Base-by-base conservation (phyloP, 2,329 filamentous ascomycete genomes). In the Nigrograna mackinnonii region DNA sequence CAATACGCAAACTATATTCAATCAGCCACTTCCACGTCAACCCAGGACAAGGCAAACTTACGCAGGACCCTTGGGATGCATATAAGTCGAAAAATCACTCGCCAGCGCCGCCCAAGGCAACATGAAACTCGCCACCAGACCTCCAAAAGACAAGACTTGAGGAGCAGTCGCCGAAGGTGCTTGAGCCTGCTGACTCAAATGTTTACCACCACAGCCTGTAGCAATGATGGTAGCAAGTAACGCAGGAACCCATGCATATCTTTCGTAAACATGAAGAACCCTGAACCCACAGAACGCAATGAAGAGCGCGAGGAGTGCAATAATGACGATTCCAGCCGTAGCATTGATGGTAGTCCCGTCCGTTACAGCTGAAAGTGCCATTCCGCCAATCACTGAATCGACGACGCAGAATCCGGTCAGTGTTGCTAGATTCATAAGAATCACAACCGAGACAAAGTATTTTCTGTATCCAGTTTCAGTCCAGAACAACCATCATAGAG, bases 321-420 rank as follows among this genome's bases (percentile, higher is more conserved):
- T 79, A 43, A 86, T 77, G 54, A 84, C 77, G 40, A 86, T 85
- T 30, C 83, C 82, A 9, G 79, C 76, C 3, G 75, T 73, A 0
- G 79, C 71, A 17, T 73, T 77, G 14, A 86, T 66, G 3, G 59
- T 61, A n/a, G 50, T 41, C 2, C 62, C 64, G 17, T 59, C 52
- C 20, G 48, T 61, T 5, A 65, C 62, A n/a, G 64, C 64, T 11
- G 64, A 66, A 3, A 67, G 48, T 9, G 62, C 62, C 57, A 81
- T 77, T 2, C 82, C 83, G 18, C 81, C 82, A 12, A 85, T 72
- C 35, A 86, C 79, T 46, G 74, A 78, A 48, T 79, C 79, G 52
- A 86, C 77, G 54, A 85, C 75, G 37, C 77, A 79, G 67, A 85
- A 86, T n/a, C 82, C 82, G 4, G 76, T 79, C 2, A 85, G 69